A percentile compares a stretch with the other conserved stretches of the same genome.
These are phyloP conservation scores for Calocybe gangraenosa DNA, from an alignment of 768 basidiomycete genomes.

Conservation along the genomic window DNA sequence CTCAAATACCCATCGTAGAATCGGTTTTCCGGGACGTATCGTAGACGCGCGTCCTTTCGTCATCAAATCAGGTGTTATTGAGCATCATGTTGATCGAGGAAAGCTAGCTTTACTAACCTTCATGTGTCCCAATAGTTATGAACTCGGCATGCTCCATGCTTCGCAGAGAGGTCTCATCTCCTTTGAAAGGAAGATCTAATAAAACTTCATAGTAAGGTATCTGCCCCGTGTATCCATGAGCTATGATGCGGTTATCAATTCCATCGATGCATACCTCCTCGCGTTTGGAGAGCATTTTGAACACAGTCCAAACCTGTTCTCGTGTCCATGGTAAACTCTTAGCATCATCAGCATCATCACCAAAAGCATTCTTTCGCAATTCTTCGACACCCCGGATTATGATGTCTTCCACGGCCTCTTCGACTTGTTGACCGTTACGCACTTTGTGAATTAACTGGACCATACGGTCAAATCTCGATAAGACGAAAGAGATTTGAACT, in stretches of 20 bases:
- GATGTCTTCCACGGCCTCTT: conserved; percentile 89
- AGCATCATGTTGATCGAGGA: not conserved
- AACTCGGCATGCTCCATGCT: conserved; percentile 88
- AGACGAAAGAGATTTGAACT: not conserved
- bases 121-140: conserved; percentile 71
- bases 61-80: not conserved
- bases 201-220: conserved; percentile 80
- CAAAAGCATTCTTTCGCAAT: conserved; percentile 87
- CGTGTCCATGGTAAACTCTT: conserved; percentile 79
- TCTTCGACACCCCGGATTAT: conserved; percentile 75
- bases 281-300: conserved; percentile 66
- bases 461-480: not conserved
- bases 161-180: conserved; percentile 76
- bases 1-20: conserved; percentile 83
- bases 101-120: conserved; percentile 45
- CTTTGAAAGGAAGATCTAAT: conserved; percentile 85
- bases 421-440: conserved; percentile 62
- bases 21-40: conserved; percentile 88
- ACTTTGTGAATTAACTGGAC: conserved; percentile 84
- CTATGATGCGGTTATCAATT: not conserved
- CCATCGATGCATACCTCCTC: conserved; percentile 49
- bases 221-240: conserved; percentile 30
- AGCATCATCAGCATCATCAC: conserved; percentile 87
- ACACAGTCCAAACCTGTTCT: conserved; percentile 83
- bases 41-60: conserved; percentile 71